Evolutionary conservation across 2,329 filamentous ascomycete species (phyloP).

Genomic region (Colletotrichum falcatum): DNA sequence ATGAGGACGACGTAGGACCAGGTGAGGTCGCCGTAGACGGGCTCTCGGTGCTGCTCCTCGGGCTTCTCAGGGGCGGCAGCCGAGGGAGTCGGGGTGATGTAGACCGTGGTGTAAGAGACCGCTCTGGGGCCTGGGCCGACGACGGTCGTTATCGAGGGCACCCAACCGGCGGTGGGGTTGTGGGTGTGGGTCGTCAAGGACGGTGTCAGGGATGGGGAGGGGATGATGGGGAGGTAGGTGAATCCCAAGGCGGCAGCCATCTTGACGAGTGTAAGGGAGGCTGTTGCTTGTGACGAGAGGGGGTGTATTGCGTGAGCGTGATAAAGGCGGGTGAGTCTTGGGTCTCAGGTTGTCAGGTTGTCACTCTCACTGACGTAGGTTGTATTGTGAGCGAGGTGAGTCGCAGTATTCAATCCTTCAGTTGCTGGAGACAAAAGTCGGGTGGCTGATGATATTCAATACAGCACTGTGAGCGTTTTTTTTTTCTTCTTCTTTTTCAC

Average conservation of each 20-base stretch:
- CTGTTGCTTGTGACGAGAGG: background rate
- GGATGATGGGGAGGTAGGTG: background rate
- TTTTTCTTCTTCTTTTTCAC: too few species aligned
- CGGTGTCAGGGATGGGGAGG: background rate
- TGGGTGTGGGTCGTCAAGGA: background rate
- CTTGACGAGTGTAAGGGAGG: background rate
- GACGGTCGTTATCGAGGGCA: background rate
- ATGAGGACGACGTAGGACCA: constrained; percentile 30
- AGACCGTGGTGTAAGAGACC: background rate
- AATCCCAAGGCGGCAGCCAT: background rate
- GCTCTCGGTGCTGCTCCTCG: background rate
- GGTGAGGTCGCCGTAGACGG: constrained; percentile 32
- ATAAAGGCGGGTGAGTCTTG: background rate
- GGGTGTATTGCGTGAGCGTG: background rate
- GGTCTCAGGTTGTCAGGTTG: background rate
- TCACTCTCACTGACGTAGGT: too few species aligned
- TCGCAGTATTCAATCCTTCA: too few species aligned
- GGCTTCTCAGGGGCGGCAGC: background rate
- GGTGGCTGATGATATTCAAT: background rate
- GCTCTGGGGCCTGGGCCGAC: background rate
- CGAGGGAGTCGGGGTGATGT: background rate
- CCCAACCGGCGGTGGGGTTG: background rate
- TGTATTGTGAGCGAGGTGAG: background rate
- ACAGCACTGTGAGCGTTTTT: background rate
- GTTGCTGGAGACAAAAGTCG: background rate